Evolutionary conservation across 495 filamentous ascomycete genomes (phyloP), one percentile per base, ranked within the genome.

Genomic region (Aspergillus sparsus): DNA sequence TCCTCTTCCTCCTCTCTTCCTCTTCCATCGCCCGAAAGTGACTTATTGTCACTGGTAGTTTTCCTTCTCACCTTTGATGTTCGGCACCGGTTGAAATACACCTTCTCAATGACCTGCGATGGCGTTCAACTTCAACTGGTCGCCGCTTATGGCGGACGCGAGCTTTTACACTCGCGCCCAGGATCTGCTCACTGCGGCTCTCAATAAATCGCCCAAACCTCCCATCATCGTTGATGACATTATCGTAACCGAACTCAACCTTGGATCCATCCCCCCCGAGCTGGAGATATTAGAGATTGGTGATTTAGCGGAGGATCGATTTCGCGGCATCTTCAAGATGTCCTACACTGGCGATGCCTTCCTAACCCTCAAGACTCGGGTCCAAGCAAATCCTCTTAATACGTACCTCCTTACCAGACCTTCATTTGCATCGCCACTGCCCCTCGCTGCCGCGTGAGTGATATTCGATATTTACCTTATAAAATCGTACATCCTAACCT

Each of bases 111-210:
- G 73, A 69, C 37, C 67, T 60, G 71, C 65, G 64, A 98, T 98
- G 94, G 93, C 94, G 62, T 98, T 98, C 87, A 97, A 97, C 82
- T 98, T 98, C 90, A 98, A 98, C 92, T 98, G 94, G 94, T 96
- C 92, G 83, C 94, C 94, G 70, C 84, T 98, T 65, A 92, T 93
- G 75, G 93, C 93, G 66, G 91, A 97, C 80, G 92, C 91, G 71
- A 75, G 77, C 59, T 95, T 95, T 78, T 95, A 95, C 75, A 84
- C 87, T 67, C 86, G 92, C 67, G 94, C 94, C 52, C 89, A 93
- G 71, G 93, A 97, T 65, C 90, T 98, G 68, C 84, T 98, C 49
- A 98, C 94, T 27, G 87, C 89, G 45, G 95, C 94, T 33, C 82
- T 98, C 65, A 98, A 98, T 83, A 98, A 98, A 75, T 96, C 91